These are phyloP conservation scores for Spatholobus suberectus DNA, from an alignment of 306 rosid species.

Conservation along the genomic window DNA sequence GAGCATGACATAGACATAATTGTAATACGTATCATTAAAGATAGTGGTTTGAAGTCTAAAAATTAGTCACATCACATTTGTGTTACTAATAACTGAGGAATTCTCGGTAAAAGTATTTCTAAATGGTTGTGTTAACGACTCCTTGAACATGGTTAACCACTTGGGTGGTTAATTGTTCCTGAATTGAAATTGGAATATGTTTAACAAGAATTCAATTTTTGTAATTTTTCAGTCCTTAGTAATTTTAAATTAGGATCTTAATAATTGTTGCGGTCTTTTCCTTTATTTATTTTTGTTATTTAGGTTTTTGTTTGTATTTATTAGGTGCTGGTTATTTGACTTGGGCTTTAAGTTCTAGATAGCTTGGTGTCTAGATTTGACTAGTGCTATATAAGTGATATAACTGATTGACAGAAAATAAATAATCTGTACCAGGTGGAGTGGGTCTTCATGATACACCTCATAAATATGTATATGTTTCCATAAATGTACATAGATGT, in stretches of 20 bases:
- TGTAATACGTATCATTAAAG: neutral
- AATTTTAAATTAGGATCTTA: slow-evolving; percentile 6
- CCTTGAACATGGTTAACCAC: neutral
- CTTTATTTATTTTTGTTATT: neutral
- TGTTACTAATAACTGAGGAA: too few species aligned
- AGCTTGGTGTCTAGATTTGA: neutral
- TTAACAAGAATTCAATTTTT: neutral
- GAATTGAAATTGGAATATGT: neutral
- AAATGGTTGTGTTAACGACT: too few species aligned
- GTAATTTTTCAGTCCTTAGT: neutral
- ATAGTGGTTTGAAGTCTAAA: neutral
- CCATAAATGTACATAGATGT: neutral
- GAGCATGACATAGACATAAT: neutral
- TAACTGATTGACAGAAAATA: neutral
- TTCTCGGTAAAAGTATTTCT: too few species aligned
- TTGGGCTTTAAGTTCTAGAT: too few species aligned
- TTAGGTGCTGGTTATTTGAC: too few species aligned
- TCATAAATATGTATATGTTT: neutral
- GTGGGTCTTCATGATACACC: slow-evolving; percentile 1
- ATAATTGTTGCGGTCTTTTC: neutral
- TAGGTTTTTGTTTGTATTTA: neutral
- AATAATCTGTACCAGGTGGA: neutral
- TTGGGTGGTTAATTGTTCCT: neutral
- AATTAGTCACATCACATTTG: neutral
- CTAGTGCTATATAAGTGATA: neutral